These are phyloP conservation scores for Yamadazyma atmosphaerica DNA, from an alignment of 1,139 yeast genomes.

Conservation along the genomic window DNA sequence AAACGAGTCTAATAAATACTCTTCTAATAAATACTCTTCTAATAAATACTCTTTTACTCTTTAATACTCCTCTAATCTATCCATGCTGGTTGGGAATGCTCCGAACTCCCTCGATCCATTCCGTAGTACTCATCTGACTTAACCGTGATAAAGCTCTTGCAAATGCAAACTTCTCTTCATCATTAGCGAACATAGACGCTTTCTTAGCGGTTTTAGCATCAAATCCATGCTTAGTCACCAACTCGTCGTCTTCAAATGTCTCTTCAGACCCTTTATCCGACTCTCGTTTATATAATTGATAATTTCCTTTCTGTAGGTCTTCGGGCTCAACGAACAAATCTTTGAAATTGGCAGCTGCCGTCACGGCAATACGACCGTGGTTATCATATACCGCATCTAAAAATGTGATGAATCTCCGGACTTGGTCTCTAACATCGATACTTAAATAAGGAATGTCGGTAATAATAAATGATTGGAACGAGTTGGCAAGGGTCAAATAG, in stretches of 20 bases:
- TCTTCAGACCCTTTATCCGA: constrained; percentile 39
- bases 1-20: too few species aligned
- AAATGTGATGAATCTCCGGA: constrained; percentile 88
- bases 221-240: constrained; percentile 71
- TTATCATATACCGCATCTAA: constrained; percentile 94
- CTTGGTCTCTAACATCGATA: constrained; percentile 74
- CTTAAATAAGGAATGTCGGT: constrained; percentile 91
- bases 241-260: constrained; percentile 55
- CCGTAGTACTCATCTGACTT: constrained; percentile 91
- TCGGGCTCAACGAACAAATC: constrained; percentile 87
- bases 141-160: constrained; percentile 90
- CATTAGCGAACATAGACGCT: constrained; percentile 79
- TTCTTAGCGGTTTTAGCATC: constrained; percentile 73
- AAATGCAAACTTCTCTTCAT: constrained; percentile 95
- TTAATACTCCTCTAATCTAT: background rate
- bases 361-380: constrained; percentile 82
- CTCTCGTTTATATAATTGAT: constrained; percentile 43
- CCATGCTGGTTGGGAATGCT: constrained; percentile 5
- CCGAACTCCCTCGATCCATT: constrained; percentile 66
- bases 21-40: too few species aligned
- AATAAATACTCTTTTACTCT: too few species aligned
- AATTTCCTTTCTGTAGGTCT: constrained; percentile 56
- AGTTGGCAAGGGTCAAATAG: constrained; percentile 78
- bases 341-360: constrained; percentile 82
- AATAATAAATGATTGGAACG: constrained; percentile 74